Evolutionary conservation across 768 basidiomycete species (phyloP).

Genomic region (Tylopilus felleus): DNA sequence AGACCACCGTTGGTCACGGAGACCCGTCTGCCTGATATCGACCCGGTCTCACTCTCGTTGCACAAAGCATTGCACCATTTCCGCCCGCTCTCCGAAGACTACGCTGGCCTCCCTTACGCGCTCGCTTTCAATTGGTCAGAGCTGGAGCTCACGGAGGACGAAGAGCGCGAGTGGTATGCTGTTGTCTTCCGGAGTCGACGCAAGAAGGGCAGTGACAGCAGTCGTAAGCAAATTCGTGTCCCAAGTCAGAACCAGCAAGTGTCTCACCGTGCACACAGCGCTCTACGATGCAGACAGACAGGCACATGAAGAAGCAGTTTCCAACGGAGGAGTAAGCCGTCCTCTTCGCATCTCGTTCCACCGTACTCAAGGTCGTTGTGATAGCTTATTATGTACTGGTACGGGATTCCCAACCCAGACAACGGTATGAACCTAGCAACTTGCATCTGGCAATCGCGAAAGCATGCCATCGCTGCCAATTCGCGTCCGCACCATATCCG

Average conservation of each 20-base stretch:
- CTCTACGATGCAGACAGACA: slow-evolving; percentile 83
- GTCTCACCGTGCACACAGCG: slow-evolving; percentile 37
- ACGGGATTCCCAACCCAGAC: slow-evolving; percentile 71
- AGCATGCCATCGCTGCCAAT: slow-evolving; percentile 78
- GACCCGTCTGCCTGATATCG: slow-evolving; percentile 80
- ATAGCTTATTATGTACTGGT: slow-evolving; percentile 91
- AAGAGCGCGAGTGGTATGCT: slow-evolving; percentile 87
- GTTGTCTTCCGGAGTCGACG: slow-evolving; percentile 87
- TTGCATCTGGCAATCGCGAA: slow-evolving; percentile 91
- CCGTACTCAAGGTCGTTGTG: slow-evolving; percentile 5
- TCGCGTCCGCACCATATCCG: slow-evolving; percentile 74
- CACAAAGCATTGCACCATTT: slow-evolving; percentile 85
- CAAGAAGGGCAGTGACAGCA: slow-evolving; percentile 64
- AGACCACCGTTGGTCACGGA: slow-evolving; percentile 56
- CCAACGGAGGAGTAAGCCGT: slow-evolving; percentile 71
- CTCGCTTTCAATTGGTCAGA: slow-evolving; percentile 89
- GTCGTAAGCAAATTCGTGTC: slow-evolving; percentile 41
- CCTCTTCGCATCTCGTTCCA: background rate
- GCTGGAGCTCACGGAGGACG: slow-evolving; percentile 59
- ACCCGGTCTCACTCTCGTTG: slow-evolving; percentile 76
- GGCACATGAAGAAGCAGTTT: slow-evolving; percentile 92
- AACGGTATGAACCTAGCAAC: slow-evolving; percentile 90
- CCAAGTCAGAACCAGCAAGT: background rate
- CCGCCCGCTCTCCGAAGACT: slow-evolving; percentile 53
- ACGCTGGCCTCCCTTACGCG: slow-evolving; percentile 61